Percentiles rank a stretch among this genome's conserved stretches.
Evolutionary conservation across 495 filamentous ascomycete species (phyloP).

Genomic region (Ramalina peruviana): DNA sequence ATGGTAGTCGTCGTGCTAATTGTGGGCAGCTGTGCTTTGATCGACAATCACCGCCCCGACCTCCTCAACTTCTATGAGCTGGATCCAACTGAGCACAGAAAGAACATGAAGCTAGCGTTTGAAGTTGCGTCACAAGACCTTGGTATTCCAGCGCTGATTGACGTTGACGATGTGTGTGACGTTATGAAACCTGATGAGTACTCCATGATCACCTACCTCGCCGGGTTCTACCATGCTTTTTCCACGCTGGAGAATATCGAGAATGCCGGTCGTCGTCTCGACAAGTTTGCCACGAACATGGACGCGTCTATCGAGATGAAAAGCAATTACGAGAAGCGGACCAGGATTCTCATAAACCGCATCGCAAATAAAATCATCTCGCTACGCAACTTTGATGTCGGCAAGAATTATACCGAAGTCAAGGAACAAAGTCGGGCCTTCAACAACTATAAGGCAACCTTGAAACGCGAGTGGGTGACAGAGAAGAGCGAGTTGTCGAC

Average conservation of each 20-base stretch:
- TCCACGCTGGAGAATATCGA: slow-evolving; percentile 96
- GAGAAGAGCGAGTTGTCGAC: slow-evolving; percentile 93
- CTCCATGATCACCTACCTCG: slow-evolving; percentile 97
- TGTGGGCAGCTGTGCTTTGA: slow-evolving; percentile 54
- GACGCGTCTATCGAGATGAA: slow-evolving; percentile 99
- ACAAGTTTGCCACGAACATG: slow-evolving; percentile 98
- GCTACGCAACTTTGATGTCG: slow-evolving; percentile 70
- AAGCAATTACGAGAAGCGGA: slow-evolving; percentile 78
- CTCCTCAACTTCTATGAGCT: slow-evolving; percentile 90
- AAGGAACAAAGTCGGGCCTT: slow-evolving; percentile 77
- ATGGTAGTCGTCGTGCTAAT: neutral
- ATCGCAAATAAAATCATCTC: slow-evolving; percentile 56
- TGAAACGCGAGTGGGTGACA: slow-evolving; percentile 89
- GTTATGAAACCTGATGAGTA: slow-evolving; percentile 91
- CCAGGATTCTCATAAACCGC: slow-evolving; percentile 61
- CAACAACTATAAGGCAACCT: slow-evolving; percentile 68
- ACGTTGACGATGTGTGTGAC: slow-evolving; percentile 97
- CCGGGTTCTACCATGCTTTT: slow-evolving; percentile 99
- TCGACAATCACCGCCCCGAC: slow-evolving; percentile 95
- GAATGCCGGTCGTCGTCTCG: slow-evolving; percentile 87
- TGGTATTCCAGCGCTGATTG: slow-evolving; percentile 86
- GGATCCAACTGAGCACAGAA: slow-evolving; percentile 87
- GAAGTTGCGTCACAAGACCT: slow-evolving; percentile 93
- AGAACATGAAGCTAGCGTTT: slow-evolving; percentile 96
- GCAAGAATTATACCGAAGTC: slow-evolving; percentile 85